These are phyloP conservation scores for Macroventuria anomochaeta DNA, from an alignment of 2,329 filamentous ascomycete species.

Conservation along the genomic window DNA sequence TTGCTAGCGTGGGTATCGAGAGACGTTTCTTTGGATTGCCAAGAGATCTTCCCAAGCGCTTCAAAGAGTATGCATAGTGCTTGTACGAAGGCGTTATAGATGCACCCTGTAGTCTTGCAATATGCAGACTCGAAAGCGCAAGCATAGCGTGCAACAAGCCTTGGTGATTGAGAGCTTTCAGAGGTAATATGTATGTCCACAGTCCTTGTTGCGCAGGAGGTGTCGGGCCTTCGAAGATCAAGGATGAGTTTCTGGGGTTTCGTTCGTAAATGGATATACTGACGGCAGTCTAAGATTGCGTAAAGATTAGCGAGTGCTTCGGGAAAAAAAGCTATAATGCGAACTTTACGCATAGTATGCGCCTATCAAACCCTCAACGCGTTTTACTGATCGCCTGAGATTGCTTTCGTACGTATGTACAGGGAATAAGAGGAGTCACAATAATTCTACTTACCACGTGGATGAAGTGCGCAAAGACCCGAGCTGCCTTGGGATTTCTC, in stretches of 20 bases:
- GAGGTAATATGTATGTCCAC: slow-evolving; percentile 77
- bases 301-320: slow-evolving; percentile 12
- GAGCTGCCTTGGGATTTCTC: slow-evolving; percentile 78
- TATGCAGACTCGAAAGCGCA: slow-evolving; percentile 84
- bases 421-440: too few species aligned
- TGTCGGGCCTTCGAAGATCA: slow-evolving; percentile 63
- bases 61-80: slow-evolving; percentile 87
- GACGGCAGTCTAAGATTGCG: slow-evolving; percentile 67
- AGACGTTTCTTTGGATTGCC: slow-evolving; percentile 72
- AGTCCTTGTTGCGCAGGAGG: slow-evolving; percentile 46
- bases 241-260: slow-evolving; percentile 74
- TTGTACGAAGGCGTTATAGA: slow-evolving; percentile 83
- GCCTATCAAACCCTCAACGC: background rate
- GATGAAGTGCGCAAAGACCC: slow-evolving; percentile 90
- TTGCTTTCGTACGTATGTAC: background rate
- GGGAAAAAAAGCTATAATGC: too few species aligned
- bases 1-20: slow-evolving; percentile 83
- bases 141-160: slow-evolving; percentile 89
- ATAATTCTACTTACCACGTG: slow-evolving; percentile 62
- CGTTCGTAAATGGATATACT: slow-evolving; percentile 88
- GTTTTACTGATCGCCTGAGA: background rate
- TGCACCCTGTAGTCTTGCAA: slow-evolving; percentile 77
- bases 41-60: slow-evolving; percentile 78
- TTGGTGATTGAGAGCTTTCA: slow-evolving; percentile 83
- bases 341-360: too few species aligned